phyloP scores from a whole-genome alignment of 805 yeast species.

The Tetrapisispora pingtungensis region DNA sequence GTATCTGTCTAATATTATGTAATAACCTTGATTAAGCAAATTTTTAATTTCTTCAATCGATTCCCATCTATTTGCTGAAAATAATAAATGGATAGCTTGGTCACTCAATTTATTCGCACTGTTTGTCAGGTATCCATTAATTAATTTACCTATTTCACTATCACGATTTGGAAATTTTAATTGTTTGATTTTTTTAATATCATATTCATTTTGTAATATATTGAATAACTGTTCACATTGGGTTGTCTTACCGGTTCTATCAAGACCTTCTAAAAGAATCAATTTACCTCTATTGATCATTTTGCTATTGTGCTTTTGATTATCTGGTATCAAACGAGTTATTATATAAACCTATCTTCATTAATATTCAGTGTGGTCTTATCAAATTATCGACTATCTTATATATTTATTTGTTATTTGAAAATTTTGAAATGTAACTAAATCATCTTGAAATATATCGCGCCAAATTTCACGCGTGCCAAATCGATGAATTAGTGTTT shows the following conservation, averaged over 20 bases:
- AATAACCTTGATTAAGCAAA: conserved; percentile 37
- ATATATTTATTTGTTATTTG: no score
- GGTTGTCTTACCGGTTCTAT: conserved; percentile 89
- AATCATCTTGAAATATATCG: not conserved
- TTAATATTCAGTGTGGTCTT: no score
- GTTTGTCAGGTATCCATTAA: conserved; percentile 59
- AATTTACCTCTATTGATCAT: conserved; percentile 49
- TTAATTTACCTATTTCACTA: conserved; percentile 70
- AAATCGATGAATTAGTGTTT: not conserved
- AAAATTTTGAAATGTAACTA: not conserved
- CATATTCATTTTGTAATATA: conserved; percentile 29
- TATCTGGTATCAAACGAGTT: no score
- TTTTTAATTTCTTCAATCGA: conserved; percentile 37
- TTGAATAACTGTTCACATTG: conserved; percentile 44
- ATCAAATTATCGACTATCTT: no score
- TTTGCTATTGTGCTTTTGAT: no score
- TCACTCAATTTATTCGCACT: conserved; percentile 46
- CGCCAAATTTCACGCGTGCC: not conserved
- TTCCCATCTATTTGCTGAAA: conserved; percentile 96
- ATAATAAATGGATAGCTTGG: conserved; percentile 75
- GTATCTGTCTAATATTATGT: conserved; percentile 73
- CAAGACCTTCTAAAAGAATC: conserved; percentile 85
- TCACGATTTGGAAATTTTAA: conserved; percentile 83
- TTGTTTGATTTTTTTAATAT: not conserved
- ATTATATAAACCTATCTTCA: no score